Base-by-base conservation (phyloP, 345 rosid species). In the Dipteronia sinensis region DNA sequence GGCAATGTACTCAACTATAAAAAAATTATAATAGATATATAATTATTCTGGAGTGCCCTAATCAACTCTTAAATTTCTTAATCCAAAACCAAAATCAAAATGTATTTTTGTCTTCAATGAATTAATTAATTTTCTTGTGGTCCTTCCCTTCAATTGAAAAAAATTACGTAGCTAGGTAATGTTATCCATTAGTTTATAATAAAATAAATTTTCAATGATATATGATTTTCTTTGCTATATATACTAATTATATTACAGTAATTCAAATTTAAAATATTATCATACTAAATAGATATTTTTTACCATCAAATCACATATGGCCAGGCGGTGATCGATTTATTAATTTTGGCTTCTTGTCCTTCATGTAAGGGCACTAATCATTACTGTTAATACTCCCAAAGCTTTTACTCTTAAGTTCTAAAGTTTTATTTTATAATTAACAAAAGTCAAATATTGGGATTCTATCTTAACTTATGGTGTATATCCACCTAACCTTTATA, bases 121-220 rank as follows among this genome's bases (percentile, higher is more conserved):
- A 47, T 42, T 8, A 42, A 42, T 75, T 56, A 31, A 74, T 73
- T 42, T 59, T 68, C 80, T 46, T 73, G 68, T 61, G 63, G 73
- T 31, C 27, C 16, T 76, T 49, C 71, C 40, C 27, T 17, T 34
- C 66, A 62, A 44, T 42, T 31, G 49, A 67, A 61, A 15, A 44
- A 64, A 62, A 4, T 34, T 34, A 34, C 4, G 6, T 34, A 73
- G 25, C 58, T 19, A 17, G 23, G 63, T 34, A 58, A 29, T 29
- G 27, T 49, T 67, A 71, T 67, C 69, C 65, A 70, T 75, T 70
- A 66, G 58, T 16, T 49, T 59, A 44, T 34, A 23, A 71, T 73
- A 25, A 11, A 56, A 23, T 38, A 29, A 51, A 62, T 72, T 20
- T 51, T 23, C 10, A 11, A 38, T 44, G 27, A 77, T n/a, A n/a